phyloP scores from a whole-genome alignment of 176 grass and related monocot genomes.

The Urochloa ruziziensis region DNA sequence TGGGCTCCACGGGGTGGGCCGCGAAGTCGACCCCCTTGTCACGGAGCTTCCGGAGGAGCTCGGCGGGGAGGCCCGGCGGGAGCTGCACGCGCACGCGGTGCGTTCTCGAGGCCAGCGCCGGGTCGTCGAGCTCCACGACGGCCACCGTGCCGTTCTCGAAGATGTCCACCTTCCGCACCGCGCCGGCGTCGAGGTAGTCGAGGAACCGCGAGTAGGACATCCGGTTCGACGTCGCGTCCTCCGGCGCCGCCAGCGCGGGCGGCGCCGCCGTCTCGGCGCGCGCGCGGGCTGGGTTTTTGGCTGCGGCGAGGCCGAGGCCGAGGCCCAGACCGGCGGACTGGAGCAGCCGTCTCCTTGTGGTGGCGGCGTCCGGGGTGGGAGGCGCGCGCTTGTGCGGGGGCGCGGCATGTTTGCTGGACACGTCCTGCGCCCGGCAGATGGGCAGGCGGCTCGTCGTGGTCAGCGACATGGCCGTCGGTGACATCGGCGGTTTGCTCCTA shows the following conservation, averaged over 20 bases:
- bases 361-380: neutral
- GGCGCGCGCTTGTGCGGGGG: neutral
- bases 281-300: neutral
- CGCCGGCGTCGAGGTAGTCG: slow-evolving; percentile 64
- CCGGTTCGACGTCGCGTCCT: slow-evolving; percentile 52
- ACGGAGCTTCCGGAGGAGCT: slow-evolving; percentile 64
- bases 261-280: slow-evolving; percentile 20
- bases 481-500: slow-evolving; percentile 7
- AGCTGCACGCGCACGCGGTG: slow-evolving; percentile 76
- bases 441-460: slow-evolving; percentile 38
- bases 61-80: slow-evolving; percentile 46
- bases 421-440: slow-evolving; percentile 52
- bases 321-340: slow-evolving; percentile 44
- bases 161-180: slow-evolving; percentile 61
- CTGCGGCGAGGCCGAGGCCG: slow-evolving; percentile 33
- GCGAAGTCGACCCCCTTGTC: slow-evolving; percentile 72
- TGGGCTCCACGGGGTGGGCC: slow-evolving; percentile 48
- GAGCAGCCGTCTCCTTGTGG: slow-evolving; percentile 49
- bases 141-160: slow-evolving; percentile 71
- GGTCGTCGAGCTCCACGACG: slow-evolving; percentile 62
- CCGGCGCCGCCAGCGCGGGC: neutral
- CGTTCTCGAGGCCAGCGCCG: slow-evolving; percentile 20
- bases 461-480: slow-evolving; percentile 48
- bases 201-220: slow-evolving; percentile 79
- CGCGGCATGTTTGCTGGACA: slow-evolving; percentile 32